Base-by-base conservation (phyloP, 2,329 filamentous ascomycete species). In the Ophiostoma montium region DNA sequence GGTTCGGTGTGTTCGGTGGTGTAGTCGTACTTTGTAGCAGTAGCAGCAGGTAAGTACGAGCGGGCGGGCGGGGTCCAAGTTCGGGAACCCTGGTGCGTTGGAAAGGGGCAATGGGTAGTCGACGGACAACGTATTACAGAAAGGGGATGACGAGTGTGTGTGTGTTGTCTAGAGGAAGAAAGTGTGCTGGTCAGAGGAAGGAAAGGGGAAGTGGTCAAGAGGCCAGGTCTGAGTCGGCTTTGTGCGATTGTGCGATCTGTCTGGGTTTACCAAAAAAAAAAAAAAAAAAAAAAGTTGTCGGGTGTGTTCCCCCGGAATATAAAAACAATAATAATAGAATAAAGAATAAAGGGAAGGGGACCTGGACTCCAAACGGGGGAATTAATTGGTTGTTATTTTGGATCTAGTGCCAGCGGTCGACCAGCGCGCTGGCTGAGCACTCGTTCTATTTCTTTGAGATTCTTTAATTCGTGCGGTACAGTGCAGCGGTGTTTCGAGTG, bases 161-260 rank as follows among this genome's bases (percentile, higher is more conserved):
- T 5, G 23, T 27, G 23, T 4, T n/a, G n/a, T n/a, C n/a, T 4
- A 27, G 23, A 27, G 23, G 8, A 27, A 27, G 23, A 27, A 27
- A 27, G 23, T 4, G 23, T 27, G 23, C 4, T 41, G 38, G 18
- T n/a, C 11, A 41, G 19, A n/a, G 38, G 19, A 41, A 15, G 39
- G 15, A 31, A 31, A 42, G 39, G 39, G 23, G 39, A 31, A 12
- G 39, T 30, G 39, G 39, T 30, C 21, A 42, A 23, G 39, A 42
- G 39, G 36, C 21, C 15, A 41, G 38, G 38, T 23, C 19, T 27
- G 38, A 13, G 12, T 42, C 23, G 39, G 39, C 39, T 42, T 27
- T 18, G 39, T 42, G 39, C 23, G 39, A 42, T 42, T 42, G 39
- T 42, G 39, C 39, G 39, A 42, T 42, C 39, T 42, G 39, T 30